Conservation (phyloP, 2,329 filamentous ascomycete genomes). For the Nakataea oryzae region DNA sequence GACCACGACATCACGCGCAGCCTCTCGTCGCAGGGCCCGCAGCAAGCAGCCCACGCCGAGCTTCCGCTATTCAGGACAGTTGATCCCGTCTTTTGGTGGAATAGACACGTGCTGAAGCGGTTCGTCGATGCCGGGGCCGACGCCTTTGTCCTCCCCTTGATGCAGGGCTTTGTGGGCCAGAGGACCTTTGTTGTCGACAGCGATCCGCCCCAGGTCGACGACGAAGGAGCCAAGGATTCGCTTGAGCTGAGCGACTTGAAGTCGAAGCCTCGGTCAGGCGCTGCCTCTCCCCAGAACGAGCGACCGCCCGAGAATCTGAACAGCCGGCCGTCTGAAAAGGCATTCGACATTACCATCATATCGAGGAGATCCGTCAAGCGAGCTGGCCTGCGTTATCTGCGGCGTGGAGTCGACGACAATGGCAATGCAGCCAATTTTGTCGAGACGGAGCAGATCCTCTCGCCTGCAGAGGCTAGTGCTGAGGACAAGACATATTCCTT, state of each 20-base stretch:
- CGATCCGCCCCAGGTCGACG: conserved; percentile 44
- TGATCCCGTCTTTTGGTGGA: conserved; percentile 86
- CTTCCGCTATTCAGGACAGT: conserved; percentile 24
- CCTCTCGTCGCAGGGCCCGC: conserved; percentile 39
- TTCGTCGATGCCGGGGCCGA: conserved; percentile 68
- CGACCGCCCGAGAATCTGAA: neutral
- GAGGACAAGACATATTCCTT: conserved; percentile 64
- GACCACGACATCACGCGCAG: conserved; percentile 82
- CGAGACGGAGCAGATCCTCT: conserved; percentile 91
- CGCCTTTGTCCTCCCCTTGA: conserved; percentile 64
- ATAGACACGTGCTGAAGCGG: conserved; percentile 60
- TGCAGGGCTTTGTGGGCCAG: conserved; percentile 94
- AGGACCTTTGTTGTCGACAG: conserved; percentile 64
- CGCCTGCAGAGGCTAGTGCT: conserved; percentile 31
- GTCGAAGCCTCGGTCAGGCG: conserved; percentile 9
- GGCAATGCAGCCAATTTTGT: conserved; percentile 84
- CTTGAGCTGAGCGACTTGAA: conserved; percentile 25
- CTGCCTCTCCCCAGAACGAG: conserved; percentile 13
- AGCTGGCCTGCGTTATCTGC: conserved; percentile 80
- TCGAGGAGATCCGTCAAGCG: conserved; percentile 82
- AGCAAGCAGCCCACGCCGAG: conserved; percentile 43
- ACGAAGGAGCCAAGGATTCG: conserved; percentile 29
- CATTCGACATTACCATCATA: conserved; percentile 76
- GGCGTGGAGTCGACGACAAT: conserved; percentile 82
- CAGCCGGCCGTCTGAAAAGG: conserved; percentile 34